Percentiles rank a stretch among this genome's conserved stretches.
Conservation (phyloP, 371 early-diverging fungal genomes). For the Dichotomocladium elegans region DNA sequence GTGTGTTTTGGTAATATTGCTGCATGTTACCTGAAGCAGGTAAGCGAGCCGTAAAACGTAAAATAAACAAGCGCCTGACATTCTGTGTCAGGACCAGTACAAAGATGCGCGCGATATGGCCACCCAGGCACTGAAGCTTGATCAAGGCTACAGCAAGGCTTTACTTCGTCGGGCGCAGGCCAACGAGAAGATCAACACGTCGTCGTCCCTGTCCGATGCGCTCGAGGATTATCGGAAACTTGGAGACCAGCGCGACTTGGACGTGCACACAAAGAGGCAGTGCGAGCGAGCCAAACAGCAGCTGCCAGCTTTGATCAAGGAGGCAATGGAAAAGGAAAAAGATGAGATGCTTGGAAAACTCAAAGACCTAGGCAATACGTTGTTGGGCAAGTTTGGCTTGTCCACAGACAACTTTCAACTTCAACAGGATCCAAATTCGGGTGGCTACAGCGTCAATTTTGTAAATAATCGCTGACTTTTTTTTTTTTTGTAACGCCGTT, state of each 20-base stretch:
- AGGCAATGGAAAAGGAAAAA: slow-evolving; percentile 61
- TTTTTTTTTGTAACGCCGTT: no score
- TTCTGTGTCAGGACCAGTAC: slow-evolving; percentile 33
- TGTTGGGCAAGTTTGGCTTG: slow-evolving; percentile 73
- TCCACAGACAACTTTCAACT: slow-evolving; percentile 74
- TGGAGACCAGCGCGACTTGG: slow-evolving; percentile 23
- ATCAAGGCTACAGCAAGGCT: slow-evolving; percentile 74
- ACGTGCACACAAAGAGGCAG: slow-evolving; percentile 27
- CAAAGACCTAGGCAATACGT: slow-evolving; percentile 68
- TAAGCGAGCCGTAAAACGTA: slow-evolving; percentile 7
- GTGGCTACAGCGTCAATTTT: slow-evolving; percentile 66
- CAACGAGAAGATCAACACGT: slow-evolving; percentile 56
- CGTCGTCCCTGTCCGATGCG: slow-evolving; percentile 49
- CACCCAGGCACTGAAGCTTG: slow-evolving; percentile 62
- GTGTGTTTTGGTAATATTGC: slow-evolving; percentile 64
- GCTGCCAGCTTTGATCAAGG: slow-evolving; percentile 44
- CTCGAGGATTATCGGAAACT: slow-evolving; percentile 52
- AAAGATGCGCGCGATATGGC: slow-evolving; percentile 50
- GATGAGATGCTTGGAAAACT: slow-evolving; percentile 75
- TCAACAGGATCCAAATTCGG: slow-evolving; percentile 54
- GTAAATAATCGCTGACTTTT: slow-evolving; percentile 59
- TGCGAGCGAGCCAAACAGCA: slow-evolving; percentile 31
- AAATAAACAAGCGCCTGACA: not conserved
- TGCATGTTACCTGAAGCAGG: slow-evolving; percentile 64
- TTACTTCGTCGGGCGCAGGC: slow-evolving; percentile 78